Percentiles rank a stretch among this genome's conserved stretches.
Evolutionary conservation across 1,284 basidiomycete genomes (phyloP).

Genomic region (Cutaneotrichosporon spelunceum): DNA sequence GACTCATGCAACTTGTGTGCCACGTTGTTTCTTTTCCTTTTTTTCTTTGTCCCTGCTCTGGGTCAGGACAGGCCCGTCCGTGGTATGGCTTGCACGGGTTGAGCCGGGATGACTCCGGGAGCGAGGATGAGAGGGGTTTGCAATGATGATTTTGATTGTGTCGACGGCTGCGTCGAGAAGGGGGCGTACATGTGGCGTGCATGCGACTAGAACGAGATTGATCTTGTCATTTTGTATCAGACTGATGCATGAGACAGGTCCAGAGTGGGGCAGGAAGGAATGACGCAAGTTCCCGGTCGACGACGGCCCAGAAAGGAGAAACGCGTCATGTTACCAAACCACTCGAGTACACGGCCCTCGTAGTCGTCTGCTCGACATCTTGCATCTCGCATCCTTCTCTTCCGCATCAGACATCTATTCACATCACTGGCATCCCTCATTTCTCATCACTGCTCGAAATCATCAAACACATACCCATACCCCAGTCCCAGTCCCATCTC

Average conservation of each 20-base stretch:
- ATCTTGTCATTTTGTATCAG: too few relatives aligned
- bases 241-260: neutral
- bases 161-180: neutral
- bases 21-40: too few relatives aligned
- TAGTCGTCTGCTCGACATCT: neutral
- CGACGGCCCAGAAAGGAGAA: neutral
- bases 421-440: neutral
- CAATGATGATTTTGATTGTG: neutral
- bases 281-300: neutral
- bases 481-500: neutral
- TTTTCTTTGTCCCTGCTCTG: too few relatives aligned
- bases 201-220: neutral
- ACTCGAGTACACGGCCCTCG: neutral
- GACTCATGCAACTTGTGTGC: constrained; percentile 4
- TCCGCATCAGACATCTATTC: neutral
- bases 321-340: neutral
- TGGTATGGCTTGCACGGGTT: neutral
- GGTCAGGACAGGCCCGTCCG: too few relatives aligned
- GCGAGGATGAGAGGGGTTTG: neutral
- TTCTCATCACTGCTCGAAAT: neutral
- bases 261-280: neutral
- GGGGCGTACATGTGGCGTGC: neutral
- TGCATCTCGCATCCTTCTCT: neutral
- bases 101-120: neutral
- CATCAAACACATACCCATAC: neutral